A percentile compares a stretch with the other conserved stretches of the same genome.
phyloP scores from a whole-genome alignment of 352 stramenopile genomes.

The Phytophthora vignae region DNA sequence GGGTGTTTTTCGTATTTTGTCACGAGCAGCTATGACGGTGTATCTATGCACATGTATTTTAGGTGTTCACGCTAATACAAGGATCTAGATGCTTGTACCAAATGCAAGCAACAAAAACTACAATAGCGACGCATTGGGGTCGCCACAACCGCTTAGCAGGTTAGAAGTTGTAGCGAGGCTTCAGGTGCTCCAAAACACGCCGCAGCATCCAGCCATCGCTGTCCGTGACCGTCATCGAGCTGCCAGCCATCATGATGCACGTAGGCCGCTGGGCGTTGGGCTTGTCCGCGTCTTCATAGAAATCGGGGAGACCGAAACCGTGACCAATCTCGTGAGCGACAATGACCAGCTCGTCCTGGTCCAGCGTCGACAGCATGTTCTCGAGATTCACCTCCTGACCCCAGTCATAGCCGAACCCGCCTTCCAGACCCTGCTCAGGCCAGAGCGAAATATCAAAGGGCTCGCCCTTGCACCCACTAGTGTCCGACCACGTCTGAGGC shows the following conservation, averaged over 20 bases:
- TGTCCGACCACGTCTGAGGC: constrained; percentile 14
- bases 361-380: constrained; percentile 28
- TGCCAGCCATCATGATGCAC: constrained; percentile 27
- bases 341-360: constrained; percentile 30
- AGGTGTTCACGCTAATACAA: too few relatives aligned
- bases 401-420: constrained; percentile 29
- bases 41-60: too few relatives aligned
- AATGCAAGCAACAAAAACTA: too few relatives aligned
- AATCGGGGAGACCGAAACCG: constrained; percentile 25
- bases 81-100: too few relatives aligned
- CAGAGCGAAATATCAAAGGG: constrained; percentile 42
- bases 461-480: neutral
- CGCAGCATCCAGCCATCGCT: constrained; percentile 33
- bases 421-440: constrained; percentile 27
- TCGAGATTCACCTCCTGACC: neutral
- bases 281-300: constrained; percentile 17
- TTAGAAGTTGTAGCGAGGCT: constrained; percentile 28
- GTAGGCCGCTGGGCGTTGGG: constrained; percentile 9
- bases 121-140: too few relatives aligned
- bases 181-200: constrained; percentile 24
- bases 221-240: constrained; percentile 21
- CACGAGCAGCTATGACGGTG: too few relatives aligned
- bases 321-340: constrained; percentile 45
- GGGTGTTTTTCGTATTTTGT: too few relatives aligned
- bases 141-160: too few relatives aligned